Evolutionary conservation across 2,329 filamentous ascomycete species (phyloP), one percentile per base, ranked within the genome.

Genomic region (Verticillium longisporum): DNA sequence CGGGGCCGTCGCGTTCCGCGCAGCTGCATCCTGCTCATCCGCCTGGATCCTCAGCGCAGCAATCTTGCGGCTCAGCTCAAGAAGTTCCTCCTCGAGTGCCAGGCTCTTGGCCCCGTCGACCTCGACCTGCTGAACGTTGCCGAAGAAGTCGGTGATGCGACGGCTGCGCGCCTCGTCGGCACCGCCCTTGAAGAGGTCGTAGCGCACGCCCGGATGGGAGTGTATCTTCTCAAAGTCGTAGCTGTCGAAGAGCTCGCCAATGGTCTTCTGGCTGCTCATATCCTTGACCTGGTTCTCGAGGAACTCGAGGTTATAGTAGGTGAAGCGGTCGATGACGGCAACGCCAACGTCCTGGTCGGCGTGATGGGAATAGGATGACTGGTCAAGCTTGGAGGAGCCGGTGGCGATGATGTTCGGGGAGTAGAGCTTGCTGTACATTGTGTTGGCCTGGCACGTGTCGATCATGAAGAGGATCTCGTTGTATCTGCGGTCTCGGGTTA

Each of bases 391-490:
- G 3, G 91, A 96, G 36, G 91, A 96, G n/a, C 95, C 95, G 0
- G 96, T 99, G 0, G 95, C 95, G 70, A 99, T 92, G 69, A 99
- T 97, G 71, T 98, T 98, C 56, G 94, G 94, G 5, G 92, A 96
- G 80, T 99, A 99, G 71, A 99, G 91, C 69, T 97, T 94, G 72
- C 88, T 94, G 78, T 97, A 99, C 92, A 99, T 97, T 36, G 95
- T 99, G 75, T 99, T 99, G 60, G 95, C 95, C 78, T 99, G 95
- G 78, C 95, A 99, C 0, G 95, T 99, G 75, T 99, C 95, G 76
- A 99, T 99, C 95, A 99, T 99, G 81, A 99, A 99, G 61, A 99
- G 85, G 68, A 99, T 88, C 76, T 99, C 95, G 74, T 98, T 91
- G 76, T 98, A 99, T 72, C 88, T 90, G 66, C 21, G 7, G 53